Conservation (phyloP, 768 basidiomycete genomes). For the Mycena filopes region DNA sequence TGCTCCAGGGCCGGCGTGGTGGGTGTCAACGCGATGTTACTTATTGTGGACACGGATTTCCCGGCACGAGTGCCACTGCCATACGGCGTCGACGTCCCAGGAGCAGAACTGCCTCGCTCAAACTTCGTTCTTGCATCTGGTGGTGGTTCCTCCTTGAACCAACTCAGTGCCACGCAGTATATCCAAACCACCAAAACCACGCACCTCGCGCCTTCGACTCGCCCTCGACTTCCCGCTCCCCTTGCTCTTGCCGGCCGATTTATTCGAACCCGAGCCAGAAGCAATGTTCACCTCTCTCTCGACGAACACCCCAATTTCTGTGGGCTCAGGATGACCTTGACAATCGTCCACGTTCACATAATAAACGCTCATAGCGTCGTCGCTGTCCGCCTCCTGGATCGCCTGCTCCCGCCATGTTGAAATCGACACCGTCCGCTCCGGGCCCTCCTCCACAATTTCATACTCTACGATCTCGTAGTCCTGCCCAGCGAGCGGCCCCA, state of each 20-base stretch:
- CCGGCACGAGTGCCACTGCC: slow-evolving; percentile 27
- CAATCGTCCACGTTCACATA: slow-evolving; percentile 53
- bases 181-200: background rate
- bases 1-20: slow-evolving; percentile 56
- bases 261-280: background rate
- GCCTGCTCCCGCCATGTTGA: slow-evolving; percentile 68
- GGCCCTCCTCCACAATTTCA: slow-evolving; percentile 58
- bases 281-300: slow-evolving; percentile 1
- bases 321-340: slow-evolving; percentile 27
- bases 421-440: slow-evolving; percentile 64
- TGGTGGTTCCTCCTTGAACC: background rate
- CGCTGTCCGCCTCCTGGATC: slow-evolving; percentile 48
- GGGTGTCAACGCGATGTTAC: slow-evolving; percentile 25
- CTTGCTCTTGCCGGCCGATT: background rate
- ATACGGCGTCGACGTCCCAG: slow-evolving; percentile 29
- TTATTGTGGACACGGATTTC: slow-evolving; percentile 28
- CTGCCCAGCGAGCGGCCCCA: slow-evolving; percentile 46
- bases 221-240: background rate
- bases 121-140: slow-evolving; percentile 2
- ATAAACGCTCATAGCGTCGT: slow-evolving; percentile 58
- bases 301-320: background rate
- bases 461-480: slow-evolving; percentile 56
- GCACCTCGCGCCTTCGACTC: background rate
- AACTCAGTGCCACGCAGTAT: background rate
- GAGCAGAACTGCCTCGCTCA: slow-evolving; percentile 3